Percentiles rank a stretch among this genome's conserved stretches.
Conservation (phyloP, 495 filamentous ascomycete species). For the Geoglossum glabrum region DNA sequence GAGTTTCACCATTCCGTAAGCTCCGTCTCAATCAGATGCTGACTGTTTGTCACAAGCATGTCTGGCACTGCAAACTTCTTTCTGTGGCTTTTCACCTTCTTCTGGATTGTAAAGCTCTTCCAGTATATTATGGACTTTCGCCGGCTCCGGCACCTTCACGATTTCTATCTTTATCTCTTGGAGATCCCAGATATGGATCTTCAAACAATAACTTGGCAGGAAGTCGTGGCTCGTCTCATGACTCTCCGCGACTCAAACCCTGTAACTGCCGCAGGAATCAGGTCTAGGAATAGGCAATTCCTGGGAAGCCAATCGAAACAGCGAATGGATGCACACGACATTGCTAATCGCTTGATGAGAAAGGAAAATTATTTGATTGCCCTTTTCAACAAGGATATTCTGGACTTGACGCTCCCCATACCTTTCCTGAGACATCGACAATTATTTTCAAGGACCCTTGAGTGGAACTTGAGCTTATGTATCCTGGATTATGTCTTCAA, state of each 20-base stretch:
- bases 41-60: conserved; percentile 30
- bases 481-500: conserved; percentile 91
- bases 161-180: conserved; percentile 76
- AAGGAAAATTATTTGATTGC: conserved; percentile 94
- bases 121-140: conserved; percentile 57
- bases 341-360: conserved; percentile 92
- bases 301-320: conserved; percentile 79
- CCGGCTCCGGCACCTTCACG: conserved; percentile 54
- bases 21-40: background rate
- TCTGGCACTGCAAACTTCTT: conserved; percentile 56
- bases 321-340: conserved; percentile 87
- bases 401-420: conserved; percentile 68
- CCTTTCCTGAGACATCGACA: conserved; percentile 65
- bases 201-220: conserved; percentile 91
- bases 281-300: conserved; percentile 39
- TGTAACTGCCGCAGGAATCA: conserved; percentile 49
- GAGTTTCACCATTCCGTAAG: background rate
- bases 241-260: conserved; percentile 70
- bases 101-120: conserved; percentile 64
- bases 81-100: conserved; percentile 74
- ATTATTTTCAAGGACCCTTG: conserved; percentile 58
- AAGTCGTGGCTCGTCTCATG: conserved; percentile 79
- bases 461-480: conserved; percentile 76
- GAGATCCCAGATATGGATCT: conserved; percentile 80
- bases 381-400: conserved; percentile 84